phyloP scores from a whole-genome alignment of 192 early-diverging fungal species.

The Entomortierella parvispora region DNA sequence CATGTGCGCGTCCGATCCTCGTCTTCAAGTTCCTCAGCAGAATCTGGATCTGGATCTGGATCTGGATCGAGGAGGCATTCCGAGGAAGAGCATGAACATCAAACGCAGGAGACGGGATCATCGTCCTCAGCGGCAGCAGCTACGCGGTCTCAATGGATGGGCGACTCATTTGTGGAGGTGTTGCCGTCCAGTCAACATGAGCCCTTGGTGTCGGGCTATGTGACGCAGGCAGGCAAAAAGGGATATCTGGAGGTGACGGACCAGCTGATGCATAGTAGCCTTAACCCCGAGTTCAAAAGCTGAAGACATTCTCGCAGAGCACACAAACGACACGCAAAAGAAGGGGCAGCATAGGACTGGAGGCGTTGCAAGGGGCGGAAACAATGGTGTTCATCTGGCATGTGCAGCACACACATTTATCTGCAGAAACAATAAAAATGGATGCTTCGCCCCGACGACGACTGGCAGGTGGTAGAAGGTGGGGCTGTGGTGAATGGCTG shows the following conservation, averaged over 20 bases:
- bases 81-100: slow-evolving; percentile 21
- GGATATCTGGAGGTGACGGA: slow-evolving; percentile 49
- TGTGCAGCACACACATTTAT: too few species aligned
- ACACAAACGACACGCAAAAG: background rate
- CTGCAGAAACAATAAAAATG: too few species aligned
- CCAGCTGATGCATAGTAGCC: slow-evolving; percentile 26
- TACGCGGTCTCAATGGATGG: slow-evolving; percentile 21
- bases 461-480: too few species aligned
- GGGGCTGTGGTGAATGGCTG: too few species aligned
- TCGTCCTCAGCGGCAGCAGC: too few species aligned
- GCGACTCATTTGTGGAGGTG: slow-evolving; percentile 50
- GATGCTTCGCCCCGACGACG: too few species aligned
- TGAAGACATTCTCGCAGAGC: background rate
- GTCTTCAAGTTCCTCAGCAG: background rate
- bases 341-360: background rate
- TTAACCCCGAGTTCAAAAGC: slow-evolving; percentile 30
- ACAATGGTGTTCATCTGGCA: too few species aligned
- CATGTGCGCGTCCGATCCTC: slow-evolving; percentile 36
- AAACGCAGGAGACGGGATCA: background rate
- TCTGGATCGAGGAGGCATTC: slow-evolving; percentile 29
- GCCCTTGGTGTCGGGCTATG: slow-evolving; percentile 44
- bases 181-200: background rate
- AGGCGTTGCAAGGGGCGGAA: too few species aligned
- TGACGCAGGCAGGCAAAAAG: slow-evolving; percentile 48
- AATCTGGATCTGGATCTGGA: background rate